A percentile compares a stretch with the other conserved stretches of the same genome.
Evolutionary conservation across 495 filamentous ascomycete genomes (phyloP).

Genomic region (Penicillium dipodomyicola): DNA sequence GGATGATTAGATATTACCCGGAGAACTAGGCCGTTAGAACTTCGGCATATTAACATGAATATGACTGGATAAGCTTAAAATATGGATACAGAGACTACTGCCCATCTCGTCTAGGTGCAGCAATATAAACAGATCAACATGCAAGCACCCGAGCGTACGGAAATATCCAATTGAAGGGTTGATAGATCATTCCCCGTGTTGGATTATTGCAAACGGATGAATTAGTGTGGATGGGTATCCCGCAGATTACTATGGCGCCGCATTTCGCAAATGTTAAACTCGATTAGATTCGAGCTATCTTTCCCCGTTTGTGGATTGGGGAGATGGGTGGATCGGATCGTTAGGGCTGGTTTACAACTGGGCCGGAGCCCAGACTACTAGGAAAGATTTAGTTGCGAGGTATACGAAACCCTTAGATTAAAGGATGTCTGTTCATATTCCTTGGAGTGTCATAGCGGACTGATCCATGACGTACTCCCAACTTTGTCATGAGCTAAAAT

Average conservation of each 20-base stretch:
- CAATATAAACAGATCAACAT: not conserved
- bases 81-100: not conserved
- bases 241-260: not conserved
- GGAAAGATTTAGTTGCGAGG: constrained; percentile 3
- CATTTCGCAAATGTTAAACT: not conserved
- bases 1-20: not conserved
- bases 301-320: constrained; percentile 17
- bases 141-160: not conserved
- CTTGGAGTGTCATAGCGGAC: not conserved
- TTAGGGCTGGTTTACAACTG: constrained; percentile 21
- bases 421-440: not conserved
- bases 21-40: not conserved
- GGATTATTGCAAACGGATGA: not conserved
- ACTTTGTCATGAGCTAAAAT: not conserved
- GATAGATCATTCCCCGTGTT: not conserved
- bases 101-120: not conserved
- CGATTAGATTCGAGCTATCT: constrained; percentile 6
- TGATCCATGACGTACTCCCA: not conserved
- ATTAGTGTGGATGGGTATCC: too few species aligned
- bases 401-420: not conserved
- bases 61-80: constrained; percentile 4
- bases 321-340: constrained; percentile 14
- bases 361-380: constrained; percentile 15
- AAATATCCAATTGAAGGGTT: not conserved
- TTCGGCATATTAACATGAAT: not conserved